Conservation (phyloP, 805 yeast species). For the Hanseniaspora valbyensis region DNA sequence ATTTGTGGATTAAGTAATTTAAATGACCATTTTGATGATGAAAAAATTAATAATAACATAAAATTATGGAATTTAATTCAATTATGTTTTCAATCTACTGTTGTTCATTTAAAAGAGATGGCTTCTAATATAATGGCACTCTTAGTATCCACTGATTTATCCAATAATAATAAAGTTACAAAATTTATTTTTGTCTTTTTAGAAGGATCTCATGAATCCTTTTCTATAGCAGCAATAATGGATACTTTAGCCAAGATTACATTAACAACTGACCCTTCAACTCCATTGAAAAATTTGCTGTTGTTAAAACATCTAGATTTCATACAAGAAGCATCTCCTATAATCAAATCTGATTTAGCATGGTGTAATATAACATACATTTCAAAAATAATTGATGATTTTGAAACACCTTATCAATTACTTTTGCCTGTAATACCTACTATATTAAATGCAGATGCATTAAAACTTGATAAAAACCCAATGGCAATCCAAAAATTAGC, state of each 20-base stretch:
- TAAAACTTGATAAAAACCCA: slow-evolving; percentile 39
- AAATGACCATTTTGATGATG: background rate
- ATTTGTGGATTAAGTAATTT: background rate
- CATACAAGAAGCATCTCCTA: background rate
- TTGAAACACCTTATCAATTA: slow-evolving; percentile 64
- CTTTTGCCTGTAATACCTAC: slow-evolving; percentile 70
- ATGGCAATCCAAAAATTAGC: slow-evolving; percentile 49
- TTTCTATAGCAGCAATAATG: slow-evolving; percentile 6
- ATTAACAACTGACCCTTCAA: background rate
- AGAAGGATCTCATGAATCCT: background rate
- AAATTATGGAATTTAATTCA: slow-evolving; percentile 7
- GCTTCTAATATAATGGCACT: slow-evolving; percentile 6
- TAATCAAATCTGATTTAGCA: slow-evolving; percentile 12
- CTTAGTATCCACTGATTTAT: background rate
- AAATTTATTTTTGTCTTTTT: slow-evolving; percentile 2
- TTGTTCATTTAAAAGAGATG: slow-evolving; percentile 6
- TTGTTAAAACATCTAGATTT: slow-evolving; percentile 15
- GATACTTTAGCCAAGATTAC: slow-evolving; percentile 10
- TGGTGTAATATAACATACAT: slow-evolving; percentile 38
- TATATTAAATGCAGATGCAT: slow-evolving; percentile 53
- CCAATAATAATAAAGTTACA: background rate
- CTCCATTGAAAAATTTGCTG: slow-evolving; percentile 13
- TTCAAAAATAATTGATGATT: slow-evolving; percentile 37
- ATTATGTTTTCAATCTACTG: slow-evolving; percentile 4
- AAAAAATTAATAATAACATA: background rate